Evolutionary conservation across 129 eudicot species (phyloP).

Genomic region (Helichrysum umbraculigerum): DNA sequence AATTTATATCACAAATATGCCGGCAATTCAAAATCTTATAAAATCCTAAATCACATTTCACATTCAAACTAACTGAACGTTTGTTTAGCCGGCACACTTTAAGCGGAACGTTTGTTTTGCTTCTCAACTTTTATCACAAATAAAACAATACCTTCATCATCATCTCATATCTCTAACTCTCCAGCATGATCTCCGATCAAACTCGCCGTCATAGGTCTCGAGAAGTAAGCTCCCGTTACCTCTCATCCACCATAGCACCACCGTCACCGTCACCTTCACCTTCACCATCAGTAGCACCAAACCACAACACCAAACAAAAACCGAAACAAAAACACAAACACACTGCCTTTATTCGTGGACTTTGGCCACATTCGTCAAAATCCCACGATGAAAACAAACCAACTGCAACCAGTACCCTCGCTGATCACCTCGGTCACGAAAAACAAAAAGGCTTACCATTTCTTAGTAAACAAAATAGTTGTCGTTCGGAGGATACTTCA

Average conservation of each 20-base stretch:
- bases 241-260: constrained; percentile 34
- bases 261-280: constrained; percentile 3
- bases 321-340: constrained; percentile 45
- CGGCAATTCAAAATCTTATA: background rate
- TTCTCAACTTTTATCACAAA: constrained; percentile 16
- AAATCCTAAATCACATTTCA: background rate
- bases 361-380: constrained; percentile 56
- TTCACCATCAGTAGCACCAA: constrained; percentile 20
- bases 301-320: constrained; percentile 36
- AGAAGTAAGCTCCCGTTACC: constrained; percentile 69
- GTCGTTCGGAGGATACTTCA: constrained; percentile 37
- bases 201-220: constrained; percentile 53
- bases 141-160: background rate
- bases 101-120: constrained; percentile 39
- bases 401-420: constrained; percentile 39
- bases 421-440: constrained; percentile 42
- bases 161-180: background rate
- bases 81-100: constrained; percentile 50
- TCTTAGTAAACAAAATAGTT: constrained; percentile 49
- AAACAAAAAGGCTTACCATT: constrained; percentile 28
- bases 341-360: constrained; percentile 50
- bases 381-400: constrained; percentile 21
- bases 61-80: background rate
- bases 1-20: background rate
- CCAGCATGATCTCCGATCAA: constrained; percentile 39